Evolutionary conservation across 805 yeast species (phyloP).

Genomic region (Suhomyces xylopsoci): DNA sequence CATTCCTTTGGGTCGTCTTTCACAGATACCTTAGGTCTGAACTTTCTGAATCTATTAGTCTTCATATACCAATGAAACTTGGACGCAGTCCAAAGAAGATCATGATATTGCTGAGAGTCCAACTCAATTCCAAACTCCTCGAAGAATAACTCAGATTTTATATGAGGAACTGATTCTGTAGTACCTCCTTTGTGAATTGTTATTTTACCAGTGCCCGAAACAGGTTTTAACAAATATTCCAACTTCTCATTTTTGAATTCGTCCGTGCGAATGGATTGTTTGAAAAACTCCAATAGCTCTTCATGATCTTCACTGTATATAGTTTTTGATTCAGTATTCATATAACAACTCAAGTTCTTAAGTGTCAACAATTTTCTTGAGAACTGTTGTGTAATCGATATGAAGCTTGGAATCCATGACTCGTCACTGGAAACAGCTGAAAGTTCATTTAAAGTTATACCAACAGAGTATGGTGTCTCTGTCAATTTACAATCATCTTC

Average conservation of each 20-base stretch:
- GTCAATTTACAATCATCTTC: slow-evolving; percentile 78
- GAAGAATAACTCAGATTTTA: slow-evolving; percentile 71
- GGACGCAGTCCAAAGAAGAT: slow-evolving; percentile 76
- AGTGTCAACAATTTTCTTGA: slow-evolving; percentile 77
- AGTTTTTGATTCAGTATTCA: slow-evolving; percentile 62
- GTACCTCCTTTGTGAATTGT: slow-evolving; percentile 78
- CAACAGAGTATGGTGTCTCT: slow-evolving; percentile 74
- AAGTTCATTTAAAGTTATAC: slow-evolving; percentile 77
- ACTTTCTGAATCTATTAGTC: slow-evolving; percentile 69
- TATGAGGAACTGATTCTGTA: slow-evolving; percentile 64
- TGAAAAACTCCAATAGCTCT: slow-evolving; percentile 47
- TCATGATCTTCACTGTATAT: slow-evolving; percentile 44
- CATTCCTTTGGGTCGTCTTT: slow-evolving; percentile 71
- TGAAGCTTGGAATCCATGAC: slow-evolving; percentile 81
- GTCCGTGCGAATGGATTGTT: slow-evolving; percentile 39
- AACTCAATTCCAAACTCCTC: slow-evolving; percentile 87
- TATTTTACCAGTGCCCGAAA: slow-evolving; percentile 81
- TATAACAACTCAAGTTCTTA: slow-evolving; percentile 72
- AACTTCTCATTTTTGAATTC: slow-evolving; percentile 13
- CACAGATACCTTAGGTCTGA: slow-evolving; percentile 58
- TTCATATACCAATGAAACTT: slow-evolving; percentile 74
- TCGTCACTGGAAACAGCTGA: slow-evolving; percentile 90
- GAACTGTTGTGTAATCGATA: slow-evolving; percentile 61
- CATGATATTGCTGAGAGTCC: slow-evolving; percentile 82
- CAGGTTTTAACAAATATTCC: slow-evolving; percentile 77